Evolutionary conservation across 805 yeast genomes (phyloP).

Genomic region (Nakazawaea holstii): DNA sequence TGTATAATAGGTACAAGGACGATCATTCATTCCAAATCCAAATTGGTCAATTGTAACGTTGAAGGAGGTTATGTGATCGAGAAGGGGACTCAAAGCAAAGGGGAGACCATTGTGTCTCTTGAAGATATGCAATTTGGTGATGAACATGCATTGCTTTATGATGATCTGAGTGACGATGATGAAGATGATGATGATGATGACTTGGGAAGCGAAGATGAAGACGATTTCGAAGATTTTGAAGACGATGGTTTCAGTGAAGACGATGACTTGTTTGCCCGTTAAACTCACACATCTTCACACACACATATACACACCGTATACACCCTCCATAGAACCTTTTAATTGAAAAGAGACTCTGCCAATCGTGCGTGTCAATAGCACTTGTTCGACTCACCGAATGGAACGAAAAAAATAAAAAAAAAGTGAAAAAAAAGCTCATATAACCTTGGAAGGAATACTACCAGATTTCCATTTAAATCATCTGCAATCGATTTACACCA

Average conservation of each 20-base stretch:
- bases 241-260: conserved; percentile 55
- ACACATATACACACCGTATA: neutral
- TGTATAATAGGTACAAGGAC: conserved; percentile 77
- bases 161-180: conserved; percentile 21
- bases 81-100: conserved; percentile 41
- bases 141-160: conserved; percentile 15
- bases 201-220: conserved; percentile 35
- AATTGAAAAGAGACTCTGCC: no score
- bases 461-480: neutral
- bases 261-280: conserved; percentile 25
- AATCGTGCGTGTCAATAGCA: no score
- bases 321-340: no score
- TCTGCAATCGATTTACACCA: neutral
- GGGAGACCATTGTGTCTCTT: conserved; percentile 26
- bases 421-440: neutral
- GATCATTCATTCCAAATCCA: conserved; percentile 56
- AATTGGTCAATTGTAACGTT: conserved; percentile 75
- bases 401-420: no score
- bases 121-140: conserved; percentile 22
- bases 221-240: conserved; percentile 35
- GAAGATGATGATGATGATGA: conserved; percentile 27
- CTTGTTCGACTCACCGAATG: no score
- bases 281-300: neutral
- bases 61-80: conserved; percentile 74
- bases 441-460: neutral